phyloP scores from a whole-genome alignment of 192 early-diverging fungal genomes.

The Diversispora eburnea region DNA sequence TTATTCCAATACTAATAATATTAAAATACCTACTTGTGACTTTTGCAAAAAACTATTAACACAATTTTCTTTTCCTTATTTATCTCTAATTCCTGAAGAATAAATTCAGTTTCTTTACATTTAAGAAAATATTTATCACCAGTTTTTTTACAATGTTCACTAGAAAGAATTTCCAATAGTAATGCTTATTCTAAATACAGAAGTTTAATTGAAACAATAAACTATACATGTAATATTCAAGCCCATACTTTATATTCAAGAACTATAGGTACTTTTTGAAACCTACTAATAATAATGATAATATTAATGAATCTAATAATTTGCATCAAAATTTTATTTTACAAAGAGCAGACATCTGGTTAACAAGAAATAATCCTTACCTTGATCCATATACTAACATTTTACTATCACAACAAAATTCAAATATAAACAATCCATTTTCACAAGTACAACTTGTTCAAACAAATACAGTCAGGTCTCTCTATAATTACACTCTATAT shows the following conservation, averaged over 20 bases:
- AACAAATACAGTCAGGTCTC: too few species aligned
- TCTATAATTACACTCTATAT: too few species aligned
- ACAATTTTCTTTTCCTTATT: neutral
- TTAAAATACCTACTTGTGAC: neutral
- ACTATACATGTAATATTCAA: neutral
- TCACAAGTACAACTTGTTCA: too few species aligned
- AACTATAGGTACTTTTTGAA: neutral
- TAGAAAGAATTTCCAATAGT: neutral
- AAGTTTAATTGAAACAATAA: neutral
- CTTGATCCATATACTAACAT: too few species aligned
- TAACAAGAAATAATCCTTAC: too few species aligned
- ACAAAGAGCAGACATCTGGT: neutral
- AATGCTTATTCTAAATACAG: neutral
- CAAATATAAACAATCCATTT: too few species aligned
- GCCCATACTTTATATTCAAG: neutral
- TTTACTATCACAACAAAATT: too few species aligned
- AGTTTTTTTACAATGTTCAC: neutral
- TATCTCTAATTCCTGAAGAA: neutral
- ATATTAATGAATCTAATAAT: too few species aligned
- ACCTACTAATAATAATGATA: neutral
- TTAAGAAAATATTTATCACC: constrained; percentile 6
- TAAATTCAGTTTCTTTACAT: neutral
- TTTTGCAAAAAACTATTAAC: neutral
- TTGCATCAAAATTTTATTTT: neutral
- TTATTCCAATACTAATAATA: neutral